phyloP scores from a whole-genome alignment of 108 stramenopile species.

The Pseudonitzschia multiseries region DNA sequence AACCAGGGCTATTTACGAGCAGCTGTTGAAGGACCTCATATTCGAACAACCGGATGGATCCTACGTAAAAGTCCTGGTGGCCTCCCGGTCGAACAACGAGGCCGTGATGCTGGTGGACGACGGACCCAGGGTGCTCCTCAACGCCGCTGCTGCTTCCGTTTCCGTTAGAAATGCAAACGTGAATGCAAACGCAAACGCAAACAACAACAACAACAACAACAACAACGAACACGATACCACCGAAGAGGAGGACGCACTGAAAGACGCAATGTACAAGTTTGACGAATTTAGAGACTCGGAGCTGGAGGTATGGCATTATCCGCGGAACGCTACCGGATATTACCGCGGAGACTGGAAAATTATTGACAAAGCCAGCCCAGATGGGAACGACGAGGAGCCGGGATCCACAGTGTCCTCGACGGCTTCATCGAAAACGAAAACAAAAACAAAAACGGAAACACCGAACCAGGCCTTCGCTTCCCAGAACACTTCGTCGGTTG shows the following conservation, averaged over 20 bases:
- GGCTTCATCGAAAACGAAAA: background rate
- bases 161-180: conserved; percentile 8
- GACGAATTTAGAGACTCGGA: background rate
- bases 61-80: conserved; percentile 18
- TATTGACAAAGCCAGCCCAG: background rate
- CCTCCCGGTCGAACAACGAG: conserved; percentile 5
- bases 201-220: conserved; percentile 8
- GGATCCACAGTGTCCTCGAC: background rate
- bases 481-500: background rate
- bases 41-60: conserved; percentile 13
- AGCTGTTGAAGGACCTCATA: conserved; percentile 1
- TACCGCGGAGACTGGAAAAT: conserved; percentile 78
- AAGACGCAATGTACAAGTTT: conserved; percentile 14
- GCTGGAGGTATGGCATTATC: conserved; percentile 62
- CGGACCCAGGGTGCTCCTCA: background rate
- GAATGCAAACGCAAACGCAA: conserved; percentile 1
- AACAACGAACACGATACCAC: background rate
- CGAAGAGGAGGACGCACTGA: background rate
- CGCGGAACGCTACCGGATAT: conserved; percentile 84
- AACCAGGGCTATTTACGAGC: conserved; percentile 5
- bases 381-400: conserved; percentile 5
- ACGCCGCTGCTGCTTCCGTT: background rate
- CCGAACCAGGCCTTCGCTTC: too few relatives aligned
- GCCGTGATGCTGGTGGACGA: background rate
- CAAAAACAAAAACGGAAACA: background rate